Base-by-base conservation (phyloP, 179 eudicot species). In the Corrigiola litoralis region DNA sequence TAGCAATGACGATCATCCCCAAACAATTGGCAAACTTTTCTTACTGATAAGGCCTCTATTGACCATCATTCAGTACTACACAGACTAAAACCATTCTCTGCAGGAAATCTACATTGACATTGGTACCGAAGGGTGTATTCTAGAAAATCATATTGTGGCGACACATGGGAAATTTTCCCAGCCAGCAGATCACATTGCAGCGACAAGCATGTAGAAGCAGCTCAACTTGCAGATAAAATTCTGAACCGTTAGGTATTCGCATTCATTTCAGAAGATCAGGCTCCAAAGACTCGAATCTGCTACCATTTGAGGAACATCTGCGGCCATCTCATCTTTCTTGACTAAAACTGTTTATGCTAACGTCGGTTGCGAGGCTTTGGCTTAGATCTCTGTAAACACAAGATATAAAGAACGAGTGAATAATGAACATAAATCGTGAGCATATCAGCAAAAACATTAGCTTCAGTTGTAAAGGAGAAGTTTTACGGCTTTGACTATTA, bases 311-410 rank as follows among this genome's bases (percentile, higher is more conserved):
- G 42, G 44, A 45, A 42, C 37, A 21, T 4, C 18, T 10, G 6
- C 24, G 48, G 28, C 25, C n/a, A 33, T 44, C 21, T 63, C 62
- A 48, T 14, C 27, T 62, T 31, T 45, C 55, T 68, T 61, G 17
- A 38, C 27, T 27, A 45, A 53, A 44, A 25, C 31, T 27, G 44
- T 14, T 33, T 38, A 16, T 38, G 41, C 50, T 74, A 74, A 10
- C 74, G 71, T 21, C 73, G 47, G 24, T 28, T 65, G 17, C 78
- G 78, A 57, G 70, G 17, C 64, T 53, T 69, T 21, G 70, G 32
- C 56, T 54, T 57, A 63, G 65, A 66, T 63, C 74, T 69, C 78
- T 74, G 78, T 2, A 10, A 64, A 58, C 34, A 47, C 42, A 56
- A 49, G 34, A 36, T 4, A 6, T 11, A 34, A 24, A 48, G 8